These are phyloP conservation scores for Sporisorium reilianum DNA, from an alignment of 1,284 basidiomycete species.

Conservation along the genomic window DNA sequence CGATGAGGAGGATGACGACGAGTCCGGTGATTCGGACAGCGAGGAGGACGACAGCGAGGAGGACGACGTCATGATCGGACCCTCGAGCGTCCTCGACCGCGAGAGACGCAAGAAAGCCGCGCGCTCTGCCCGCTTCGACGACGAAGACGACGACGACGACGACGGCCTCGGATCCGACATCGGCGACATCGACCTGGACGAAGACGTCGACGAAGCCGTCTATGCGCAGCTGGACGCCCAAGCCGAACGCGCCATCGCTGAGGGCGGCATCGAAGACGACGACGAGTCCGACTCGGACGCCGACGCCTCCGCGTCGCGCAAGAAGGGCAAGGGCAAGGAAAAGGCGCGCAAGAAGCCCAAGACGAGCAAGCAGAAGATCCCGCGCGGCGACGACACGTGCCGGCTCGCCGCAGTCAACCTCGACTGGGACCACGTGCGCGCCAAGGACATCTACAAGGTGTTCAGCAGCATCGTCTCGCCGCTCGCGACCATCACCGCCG, in stretches of 20 bases:
- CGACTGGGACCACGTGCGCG: conserved; percentile 97
- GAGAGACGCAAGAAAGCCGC: conserved; percentile 40
- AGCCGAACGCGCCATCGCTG: conserved; percentile 71
- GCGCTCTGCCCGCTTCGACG: conserved; percentile 22
- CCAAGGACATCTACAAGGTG: conserved; percentile 90
- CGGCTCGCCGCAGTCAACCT: conserved; percentile 93
- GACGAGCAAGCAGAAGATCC: conserved; percentile 43
- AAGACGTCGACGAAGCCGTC: conserved; percentile 71
- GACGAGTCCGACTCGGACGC: conserved; percentile 36
- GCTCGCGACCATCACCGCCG: conserved; percentile 51
- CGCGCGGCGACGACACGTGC: conserved; percentile 60
- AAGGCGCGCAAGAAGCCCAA: conserved; percentile 70
- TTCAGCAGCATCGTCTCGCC: conserved; percentile 84
- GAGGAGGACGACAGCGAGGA: conserved; percentile 71
- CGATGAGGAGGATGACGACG: conserved; percentile 36
- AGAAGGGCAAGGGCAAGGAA: conserved; percentile 57
- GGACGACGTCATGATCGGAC: conserved; percentile 57
- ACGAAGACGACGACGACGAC: conserved; percentile 53
- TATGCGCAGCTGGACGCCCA: conserved; percentile 81
- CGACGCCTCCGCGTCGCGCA: conserved; percentile 70
- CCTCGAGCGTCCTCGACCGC: conserved; percentile 43
- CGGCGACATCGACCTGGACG: conserved; percentile 79
- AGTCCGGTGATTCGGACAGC: conserved; percentile 75
- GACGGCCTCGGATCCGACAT: conserved; percentile 53
- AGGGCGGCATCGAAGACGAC: conserved; percentile 51